Conservation (phyloP, 2,329 filamentous ascomycete species). For the Aspergillus sp. region DNA sequence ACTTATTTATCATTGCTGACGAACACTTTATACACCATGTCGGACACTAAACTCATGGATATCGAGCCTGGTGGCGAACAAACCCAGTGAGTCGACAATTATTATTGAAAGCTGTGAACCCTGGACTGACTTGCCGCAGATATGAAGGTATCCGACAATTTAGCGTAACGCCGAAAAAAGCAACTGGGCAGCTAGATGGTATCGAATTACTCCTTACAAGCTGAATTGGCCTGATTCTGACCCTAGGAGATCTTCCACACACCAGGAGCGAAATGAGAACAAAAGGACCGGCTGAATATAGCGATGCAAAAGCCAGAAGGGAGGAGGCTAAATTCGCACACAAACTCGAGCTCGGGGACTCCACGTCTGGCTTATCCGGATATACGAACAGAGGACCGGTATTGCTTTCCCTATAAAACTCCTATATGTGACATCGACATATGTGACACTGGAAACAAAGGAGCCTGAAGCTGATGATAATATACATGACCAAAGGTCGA, state of each 20-base stretch:
- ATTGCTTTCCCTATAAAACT: slow-evolving; percentile 33
- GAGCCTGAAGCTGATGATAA: slow-evolving; percentile 44
- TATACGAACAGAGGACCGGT: slow-evolving; percentile 45
- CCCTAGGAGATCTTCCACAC: slow-evolving; percentile 33
- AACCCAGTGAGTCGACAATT: slow-evolving; percentile 52
- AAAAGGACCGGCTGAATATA: slow-evolving; percentile 28
- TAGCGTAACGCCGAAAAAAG: slow-evolving; percentile 55
- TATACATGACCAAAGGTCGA: slow-evolving; percentile 45
- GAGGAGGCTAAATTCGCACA: slow-evolving; percentile 60
- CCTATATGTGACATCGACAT: slow-evolving; percentile 29
- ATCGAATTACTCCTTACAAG: slow-evolving; percentile 18
- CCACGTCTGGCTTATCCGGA: slow-evolving; percentile 50
- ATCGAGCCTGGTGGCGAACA: slow-evolving; percentile 64
- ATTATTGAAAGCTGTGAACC: not conserved
- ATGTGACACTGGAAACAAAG: slow-evolving; percentile 20
- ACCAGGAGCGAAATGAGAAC: slow-evolving; percentile 39
- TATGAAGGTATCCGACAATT: slow-evolving; percentile 63
- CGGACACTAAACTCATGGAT: slow-evolving; percentile 59
- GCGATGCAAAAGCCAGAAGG: slow-evolving; percentile 52
- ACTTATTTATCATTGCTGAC: not conserved
- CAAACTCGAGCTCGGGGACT: slow-evolving; percentile 60
- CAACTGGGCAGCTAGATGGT: slow-evolving; percentile 63
- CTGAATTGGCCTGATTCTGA: not conserved
- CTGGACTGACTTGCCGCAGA: slow-evolving; percentile 36
- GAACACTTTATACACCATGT: slow-evolving; percentile 44